Conservation (phyloP, 2,329 filamentous ascomycete species). For the Coleophoma eucalyptorum region DNA sequence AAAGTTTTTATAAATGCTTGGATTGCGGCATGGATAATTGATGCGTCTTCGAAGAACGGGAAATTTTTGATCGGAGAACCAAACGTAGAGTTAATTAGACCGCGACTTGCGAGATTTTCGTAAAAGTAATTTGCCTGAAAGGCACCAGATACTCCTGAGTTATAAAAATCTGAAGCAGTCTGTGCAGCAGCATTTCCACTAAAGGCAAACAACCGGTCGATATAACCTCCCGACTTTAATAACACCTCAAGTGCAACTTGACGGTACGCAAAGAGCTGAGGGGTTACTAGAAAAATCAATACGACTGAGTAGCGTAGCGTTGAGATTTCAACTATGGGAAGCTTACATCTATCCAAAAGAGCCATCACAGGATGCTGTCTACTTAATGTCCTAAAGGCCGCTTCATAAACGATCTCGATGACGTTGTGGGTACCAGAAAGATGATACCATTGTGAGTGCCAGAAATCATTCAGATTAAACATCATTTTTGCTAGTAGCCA, state of each 20-base stretch:
- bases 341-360: slow-evolving; percentile 32
- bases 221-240: too few relatives aligned
- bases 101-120: slow-evolving; percentile 32
- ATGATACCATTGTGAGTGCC: slow-evolving; percentile 39
- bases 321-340: too few relatives aligned
- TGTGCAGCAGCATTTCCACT: too few relatives aligned
- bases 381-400: slow-evolving; percentile 42
- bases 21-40: slow-evolving; percentile 31
- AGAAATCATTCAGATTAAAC: slow-evolving; percentile 44
- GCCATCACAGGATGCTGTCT: slow-evolving; percentile 39
- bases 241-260: too few relatives aligned
- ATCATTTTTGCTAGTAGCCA: slow-evolving; percentile 48
- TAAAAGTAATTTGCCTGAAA: slow-evolving; percentile 36
- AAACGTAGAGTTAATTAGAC: slow-evolving; percentile 32
- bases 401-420: slow-evolving; percentile 38
- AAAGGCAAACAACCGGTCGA: too few relatives aligned
- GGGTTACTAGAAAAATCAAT: too few relatives aligned
- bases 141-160: slow-evolving; percentile 25
- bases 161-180: too few relatives aligned
- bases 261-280: too few relatives aligned
- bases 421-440: slow-evolving; percentile 39
- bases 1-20: slow-evolving; percentile 34
- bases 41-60: slow-evolving; percentile 41
- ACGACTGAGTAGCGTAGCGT: too few relatives aligned
- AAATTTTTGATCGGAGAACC: slow-evolving; percentile 37